Conservation (phyloP, 83 land plant species). For the Thuja plicata region DNA sequence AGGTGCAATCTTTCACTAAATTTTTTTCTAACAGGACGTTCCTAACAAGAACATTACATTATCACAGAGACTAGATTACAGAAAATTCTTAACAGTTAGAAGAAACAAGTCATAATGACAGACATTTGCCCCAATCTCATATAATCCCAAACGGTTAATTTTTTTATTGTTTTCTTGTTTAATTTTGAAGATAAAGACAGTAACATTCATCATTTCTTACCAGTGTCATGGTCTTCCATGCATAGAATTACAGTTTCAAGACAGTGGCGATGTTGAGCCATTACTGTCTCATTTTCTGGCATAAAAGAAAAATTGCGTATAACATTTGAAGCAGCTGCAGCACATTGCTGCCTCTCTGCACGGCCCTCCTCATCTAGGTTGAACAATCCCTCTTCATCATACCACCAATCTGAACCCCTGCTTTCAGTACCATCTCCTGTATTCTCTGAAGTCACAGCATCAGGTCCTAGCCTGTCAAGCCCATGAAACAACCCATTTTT, state of each 20-base stretch:
- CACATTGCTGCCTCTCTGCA: conserved; percentile 84
- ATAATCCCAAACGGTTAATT: background rate
- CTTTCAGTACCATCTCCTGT: conserved; percentile 17
- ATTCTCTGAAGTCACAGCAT: conserved; percentile 40
- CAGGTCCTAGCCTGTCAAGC: conserved; percentile 31
- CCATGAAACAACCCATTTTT: conserved; percentile 3
- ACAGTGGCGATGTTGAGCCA: conserved; percentile 93
- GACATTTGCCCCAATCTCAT: background rate
- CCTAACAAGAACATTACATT: background rate
- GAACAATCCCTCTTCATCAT: conserved; percentile 92
- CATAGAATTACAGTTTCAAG: conserved; percentile 85
- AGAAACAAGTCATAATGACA: background rate
- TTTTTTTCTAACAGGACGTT: too few relatives aligned
- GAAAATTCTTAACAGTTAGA: background rate
- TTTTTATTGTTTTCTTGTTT: background rate
- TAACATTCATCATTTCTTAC: conserved; percentile 26
- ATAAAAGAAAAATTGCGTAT: conserved; percentile 96
- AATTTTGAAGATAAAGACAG: background rate
- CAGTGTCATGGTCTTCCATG: conserved; percentile 79
- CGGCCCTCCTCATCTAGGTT: conserved; percentile 95
- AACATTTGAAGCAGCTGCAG: conserved; percentile 95
- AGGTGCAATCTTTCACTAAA: too few relatives aligned
- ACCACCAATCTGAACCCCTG: conserved; percentile 74
- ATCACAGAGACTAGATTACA: background rate
- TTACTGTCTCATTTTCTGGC: conserved; percentile 91